These are phyloP conservation scores for Nematodospora anomalae DNA, from an alignment of 1,139 yeast genomes.

Conservation along the genomic window DNA sequence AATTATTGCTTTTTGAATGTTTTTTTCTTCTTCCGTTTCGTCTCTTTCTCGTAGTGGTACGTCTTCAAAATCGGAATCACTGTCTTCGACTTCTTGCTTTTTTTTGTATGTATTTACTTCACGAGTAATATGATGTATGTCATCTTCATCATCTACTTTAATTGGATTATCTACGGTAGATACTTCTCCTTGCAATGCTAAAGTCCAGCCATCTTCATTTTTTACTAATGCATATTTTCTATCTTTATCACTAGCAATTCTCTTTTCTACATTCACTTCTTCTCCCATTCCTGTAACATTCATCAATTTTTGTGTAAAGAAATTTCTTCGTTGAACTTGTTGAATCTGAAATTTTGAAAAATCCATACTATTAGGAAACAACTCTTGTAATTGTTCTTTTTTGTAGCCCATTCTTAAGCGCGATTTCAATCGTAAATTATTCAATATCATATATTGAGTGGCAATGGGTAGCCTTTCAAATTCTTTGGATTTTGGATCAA, in stretches of 20 bases:
- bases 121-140: conserved; percentile 10
- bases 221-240: conserved; percentile 73
- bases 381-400: conserved; percentile 75
- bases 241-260: conserved; percentile 87
- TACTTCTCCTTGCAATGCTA: conserved; percentile 55
- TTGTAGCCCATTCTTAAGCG: conserved; percentile 93
- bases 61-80: conserved; percentile 64
- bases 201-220: conserved; percentile 84
- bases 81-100: conserved; percentile 18
- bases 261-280: conserved; percentile 45
- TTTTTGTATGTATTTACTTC: conserved; percentile 9
- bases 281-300: conserved; percentile 81
- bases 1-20: conserved; percentile 33
- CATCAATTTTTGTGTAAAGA: conserved; percentile 84
- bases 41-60: conserved; percentile 37
- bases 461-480: conserved; percentile 69
- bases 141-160: conserved; percentile 31
- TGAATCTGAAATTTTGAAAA: conserved; percentile 91
- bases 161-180: conserved; percentile 42
- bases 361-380: conserved; percentile 84
- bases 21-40: conserved; percentile 31
- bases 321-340: conserved; percentile 89
- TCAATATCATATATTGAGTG: conserved; percentile 84
- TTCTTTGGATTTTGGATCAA: conserved; percentile 69
- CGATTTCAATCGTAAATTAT: conserved; percentile 79